Evolutionary conservation across 257 asterid genomes (phyloP).

Genomic region (Capsicum pubescens): DNA sequence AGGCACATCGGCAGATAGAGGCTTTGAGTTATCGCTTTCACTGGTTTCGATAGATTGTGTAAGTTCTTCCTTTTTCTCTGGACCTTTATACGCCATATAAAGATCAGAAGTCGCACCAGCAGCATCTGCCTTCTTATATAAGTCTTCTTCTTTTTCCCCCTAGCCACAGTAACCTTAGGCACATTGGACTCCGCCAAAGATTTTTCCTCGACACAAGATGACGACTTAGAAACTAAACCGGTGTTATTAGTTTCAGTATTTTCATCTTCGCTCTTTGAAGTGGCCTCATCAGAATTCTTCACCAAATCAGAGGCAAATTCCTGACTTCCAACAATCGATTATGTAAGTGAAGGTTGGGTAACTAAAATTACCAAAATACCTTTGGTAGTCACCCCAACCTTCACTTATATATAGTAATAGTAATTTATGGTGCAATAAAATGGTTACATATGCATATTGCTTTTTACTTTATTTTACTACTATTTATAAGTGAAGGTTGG

Average conservation of each 20-base stretch:
- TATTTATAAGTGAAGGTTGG: too few relatives aligned
- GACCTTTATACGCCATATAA: constrained; percentile 88
- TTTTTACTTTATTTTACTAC: too few relatives aligned
- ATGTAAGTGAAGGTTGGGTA: neutral
- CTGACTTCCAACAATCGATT: constrained; percentile 34
- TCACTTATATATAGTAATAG: too few relatives aligned
- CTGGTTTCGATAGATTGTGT: constrained; percentile 43
- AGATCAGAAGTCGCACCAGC: constrained; percentile 85
- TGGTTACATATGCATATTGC: too few relatives aligned
- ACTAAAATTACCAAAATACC: too few relatives aligned
- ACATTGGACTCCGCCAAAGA: constrained; percentile 51
- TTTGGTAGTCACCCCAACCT: too few relatives aligned
- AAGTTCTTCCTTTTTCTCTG: constrained; percentile 76
- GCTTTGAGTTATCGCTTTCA: constrained; percentile 44
- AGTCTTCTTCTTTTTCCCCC: constrained; percentile 55
- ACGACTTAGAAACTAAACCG: constrained; percentile 40
- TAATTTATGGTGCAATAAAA: too few relatives aligned
- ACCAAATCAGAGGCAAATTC: constrained; percentile 41
- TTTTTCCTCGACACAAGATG: constrained; percentile 56
- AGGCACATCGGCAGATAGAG: constrained; percentile 42
- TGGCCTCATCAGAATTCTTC: constrained; percentile 46
- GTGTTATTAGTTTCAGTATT: constrained; percentile 36
- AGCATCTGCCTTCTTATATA: constrained; percentile 70
- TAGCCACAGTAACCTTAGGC: constrained; percentile 48
- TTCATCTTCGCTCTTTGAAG: constrained; percentile 46